These are phyloP conservation scores for Solanum corneliomulleri DNA, from an alignment of 257 asterid species.

Conservation along the genomic window DNA sequence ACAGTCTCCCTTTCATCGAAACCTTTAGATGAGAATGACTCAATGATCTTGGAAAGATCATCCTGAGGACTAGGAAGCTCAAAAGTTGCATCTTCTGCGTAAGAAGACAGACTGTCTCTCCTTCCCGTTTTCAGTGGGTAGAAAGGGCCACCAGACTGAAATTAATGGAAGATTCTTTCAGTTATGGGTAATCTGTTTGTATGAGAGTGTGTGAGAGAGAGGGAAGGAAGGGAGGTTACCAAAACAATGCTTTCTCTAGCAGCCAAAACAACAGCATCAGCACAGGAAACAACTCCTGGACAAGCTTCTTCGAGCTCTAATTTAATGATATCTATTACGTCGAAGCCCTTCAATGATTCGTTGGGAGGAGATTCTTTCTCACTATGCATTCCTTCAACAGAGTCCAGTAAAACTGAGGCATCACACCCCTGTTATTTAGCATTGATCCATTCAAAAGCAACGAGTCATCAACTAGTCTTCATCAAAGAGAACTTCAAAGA, in stretches of 20 bases:
- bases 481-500: not conserved
- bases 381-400: constrained; percentile 24
- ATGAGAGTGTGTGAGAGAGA: not conserved
- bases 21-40: constrained; percentile 46
- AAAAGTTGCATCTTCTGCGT: constrained; percentile 12
- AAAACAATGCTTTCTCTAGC: constrained; percentile 68
- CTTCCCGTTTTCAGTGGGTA: constrained; percentile 70
- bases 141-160: constrained; percentile 83
- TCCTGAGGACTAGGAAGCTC: constrained; percentile 61
- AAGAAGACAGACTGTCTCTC: constrained; percentile 38
- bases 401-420: constrained; percentile 63
- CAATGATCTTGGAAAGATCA: constrained; percentile 12
- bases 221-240: constrained; percentile 15
- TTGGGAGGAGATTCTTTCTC: constrained; percentile 58
- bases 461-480: not conserved
- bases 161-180: constrained; percentile 1
- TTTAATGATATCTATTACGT: constrained; percentile 42
- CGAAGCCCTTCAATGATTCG: constrained; percentile 39
- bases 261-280: constrained; percentile 62
- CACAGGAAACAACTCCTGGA: constrained; percentile 75
- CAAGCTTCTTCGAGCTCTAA: constrained; percentile 47
- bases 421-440: constrained; percentile 55
- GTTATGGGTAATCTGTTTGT: not conserved
- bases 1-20: constrained; percentile 52
- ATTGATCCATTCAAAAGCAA: not conserved